Base-by-base conservation (phyloP, 1,139 yeast species). In the Debaryomyces subglobosus region DNA sequence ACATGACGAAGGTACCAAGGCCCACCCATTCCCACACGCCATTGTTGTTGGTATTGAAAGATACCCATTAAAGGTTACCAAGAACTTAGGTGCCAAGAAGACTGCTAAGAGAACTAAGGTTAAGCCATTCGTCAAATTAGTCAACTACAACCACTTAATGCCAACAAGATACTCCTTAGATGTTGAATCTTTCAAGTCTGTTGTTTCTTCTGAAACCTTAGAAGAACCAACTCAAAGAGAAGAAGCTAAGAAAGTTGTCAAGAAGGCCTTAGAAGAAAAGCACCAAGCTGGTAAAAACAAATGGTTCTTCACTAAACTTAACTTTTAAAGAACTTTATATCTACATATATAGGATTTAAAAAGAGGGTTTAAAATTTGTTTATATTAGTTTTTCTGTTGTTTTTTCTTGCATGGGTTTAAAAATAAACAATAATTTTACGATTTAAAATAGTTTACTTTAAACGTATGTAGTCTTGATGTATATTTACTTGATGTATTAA, bases 71-170 rank as follows among this genome's bases (percentile, higher is more conserved):
- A 92, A 90, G 88, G 96, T 94, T 63, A 86, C 96, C 83, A 90
- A 90, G 82, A 83, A 85, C 77, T 88, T 89, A 85, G 94, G 94
- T 74, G 91, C 92, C 67, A 94, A 94, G 91, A 90, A 90, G 84
- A 83, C 87, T 68, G 96, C 96, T 68, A 90, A 90, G 88, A 89
- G 96, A 84, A 89, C 97, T 71, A 89, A 87, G 84, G 92, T 95
- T 74, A 95, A 95, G 94, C 98, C 99, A 71, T 95, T 95, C 79
- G 91, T 95, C 82, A 95, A 94, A 86, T 92, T 89, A 73, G 85
- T 95, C 77, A 95, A 95, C 97, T 95, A 92, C 96, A 92, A 91
- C 94, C 99, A 95, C 81, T 84, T 95, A 78, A 87, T 95, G 96
- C 99, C 99, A 83, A 95, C 99, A 72, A 94, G 99, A 86, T 95